Evolutionary conservation across 495 filamentous ascomycete genomes (phyloP).

Genomic region (Jackrogersella multiformis): DNA sequence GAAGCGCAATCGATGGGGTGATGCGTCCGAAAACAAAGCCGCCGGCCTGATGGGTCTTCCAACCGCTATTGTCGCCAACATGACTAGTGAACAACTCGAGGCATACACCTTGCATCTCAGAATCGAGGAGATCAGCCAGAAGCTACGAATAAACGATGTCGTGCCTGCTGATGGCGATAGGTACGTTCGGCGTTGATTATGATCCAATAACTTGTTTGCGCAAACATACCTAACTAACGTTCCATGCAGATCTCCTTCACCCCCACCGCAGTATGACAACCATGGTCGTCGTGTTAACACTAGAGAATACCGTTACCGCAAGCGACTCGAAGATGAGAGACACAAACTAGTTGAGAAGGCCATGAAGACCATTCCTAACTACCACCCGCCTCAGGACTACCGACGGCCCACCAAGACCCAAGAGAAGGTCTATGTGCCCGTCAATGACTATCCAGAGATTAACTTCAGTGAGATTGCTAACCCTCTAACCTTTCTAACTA

Average conservation of each 20-base stretch:
- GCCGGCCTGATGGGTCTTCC: constrained; percentile 97
- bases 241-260: constrained; percentile 82
- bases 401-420: constrained; percentile 98
- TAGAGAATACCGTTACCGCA: constrained; percentile 95
- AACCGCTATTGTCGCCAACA: constrained; percentile 93
- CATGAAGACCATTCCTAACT: constrained; percentile 98
- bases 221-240: constrained; percentile 19
- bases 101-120: constrained; percentile 94
- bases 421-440: constrained; percentile 99
- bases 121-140: constrained; percentile 98
- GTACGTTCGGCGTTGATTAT: constrained; percentile 59
- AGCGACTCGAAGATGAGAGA: constrained; percentile 96
- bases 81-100: constrained; percentile 97
- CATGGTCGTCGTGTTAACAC: constrained; percentile 98
- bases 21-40: constrained; percentile 95
- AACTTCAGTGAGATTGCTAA: constrained; percentile 99
- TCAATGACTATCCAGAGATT: constrained; percentile 99
- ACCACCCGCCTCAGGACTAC: constrained; percentile 96
- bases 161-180: constrained; percentile 93
- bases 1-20: constrained; percentile 98
- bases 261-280: constrained; percentile 97
- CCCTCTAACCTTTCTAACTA: constrained; percentile 86
- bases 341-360: constrained; percentile 98
- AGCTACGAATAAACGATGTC: constrained; percentile 97
- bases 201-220: not conserved